Evolutionary conservation across 257 asterid species (phyloP).

Genomic region (Thymus quinquecostatus): DNA sequence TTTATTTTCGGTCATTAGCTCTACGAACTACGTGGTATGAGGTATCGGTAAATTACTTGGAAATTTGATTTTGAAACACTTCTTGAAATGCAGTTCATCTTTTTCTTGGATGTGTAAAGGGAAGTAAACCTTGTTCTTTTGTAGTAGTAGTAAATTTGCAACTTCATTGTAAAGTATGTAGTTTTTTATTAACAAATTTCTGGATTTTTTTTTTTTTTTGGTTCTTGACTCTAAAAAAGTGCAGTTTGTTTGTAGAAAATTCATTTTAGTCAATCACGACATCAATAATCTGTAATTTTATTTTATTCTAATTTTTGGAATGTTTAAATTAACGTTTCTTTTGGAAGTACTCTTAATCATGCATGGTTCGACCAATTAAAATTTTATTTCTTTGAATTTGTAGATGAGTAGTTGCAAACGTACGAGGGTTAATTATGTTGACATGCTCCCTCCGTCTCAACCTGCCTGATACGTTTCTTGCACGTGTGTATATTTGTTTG

Average conservation of each 20-base stretch:
- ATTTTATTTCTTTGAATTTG: neutral
- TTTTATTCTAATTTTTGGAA: neutral
- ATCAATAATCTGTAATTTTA: neutral
- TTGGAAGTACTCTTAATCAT: neutral
- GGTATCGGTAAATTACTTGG: neutral
- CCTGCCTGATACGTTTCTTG: no score
- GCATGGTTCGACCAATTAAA: neutral
- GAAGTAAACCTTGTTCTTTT: neutral
- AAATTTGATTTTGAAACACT: neutral
- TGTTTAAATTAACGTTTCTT: neutral
- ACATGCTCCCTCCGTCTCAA: no score
- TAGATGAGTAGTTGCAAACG: conserved; percentile 2
- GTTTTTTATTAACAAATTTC: neutral
- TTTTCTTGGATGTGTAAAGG: neutral
- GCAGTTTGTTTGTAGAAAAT: neutral
- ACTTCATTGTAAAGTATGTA: neutral
- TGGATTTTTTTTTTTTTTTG: neutral
- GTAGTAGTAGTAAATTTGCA: neutral
- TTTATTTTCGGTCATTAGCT: neutral
- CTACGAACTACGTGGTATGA: neutral
- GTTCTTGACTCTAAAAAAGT: neutral
- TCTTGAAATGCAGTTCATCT: neutral
- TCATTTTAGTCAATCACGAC: neutral
- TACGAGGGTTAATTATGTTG: neutral
- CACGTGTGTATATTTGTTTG: no score